phyloP scores from a whole-genome alignment of 805 yeast genomes.

The Yarrowia keelungensis region DNA sequence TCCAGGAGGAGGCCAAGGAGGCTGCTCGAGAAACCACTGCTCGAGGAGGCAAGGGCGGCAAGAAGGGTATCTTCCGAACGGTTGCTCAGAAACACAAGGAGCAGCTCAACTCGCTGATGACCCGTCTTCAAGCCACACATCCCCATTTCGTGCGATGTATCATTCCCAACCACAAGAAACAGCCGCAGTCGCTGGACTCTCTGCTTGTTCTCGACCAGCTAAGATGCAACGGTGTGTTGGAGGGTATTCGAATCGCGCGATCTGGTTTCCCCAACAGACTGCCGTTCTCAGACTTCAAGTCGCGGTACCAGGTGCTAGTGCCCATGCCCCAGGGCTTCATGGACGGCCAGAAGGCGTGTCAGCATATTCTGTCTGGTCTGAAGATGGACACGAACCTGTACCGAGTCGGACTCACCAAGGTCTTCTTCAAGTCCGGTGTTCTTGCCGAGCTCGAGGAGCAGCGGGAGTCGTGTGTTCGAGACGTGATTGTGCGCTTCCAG shows the following conservation, averaged over 20 bases:
- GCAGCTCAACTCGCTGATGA: conserved; percentile 75
- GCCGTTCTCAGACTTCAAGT: conserved; percentile 78
- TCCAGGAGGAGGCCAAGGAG: conserved; percentile 51
- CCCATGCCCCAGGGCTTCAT: conserved; percentile 53
- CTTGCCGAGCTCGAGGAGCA: conserved; percentile 77
- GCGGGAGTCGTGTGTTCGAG: conserved; percentile 69
- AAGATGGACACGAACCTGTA: conserved; percentile 65
- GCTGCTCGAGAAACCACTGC: conserved; percentile 45
- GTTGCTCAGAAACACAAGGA: conserved; percentile 90
- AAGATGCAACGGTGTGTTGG: conserved; percentile 96
- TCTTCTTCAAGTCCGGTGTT: conserved; percentile 79
- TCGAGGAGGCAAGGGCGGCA: conserved; percentile 47
- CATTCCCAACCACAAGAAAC: conserved; percentile 81
- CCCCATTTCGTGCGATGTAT: conserved; percentile 98
- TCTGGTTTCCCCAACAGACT: conserved; percentile 96
- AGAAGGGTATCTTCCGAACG: conserved; percentile 65
- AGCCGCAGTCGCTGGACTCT: conserved; percentile 74
- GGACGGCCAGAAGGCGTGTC: conserved; percentile 71
- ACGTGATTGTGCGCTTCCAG: conserved; percentile 66
- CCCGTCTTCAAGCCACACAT: conserved; percentile 75
- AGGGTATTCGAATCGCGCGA: conserved; percentile 96
- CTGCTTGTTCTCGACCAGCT: conserved; percentile 83
- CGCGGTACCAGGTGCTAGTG: conserved; percentile 74
- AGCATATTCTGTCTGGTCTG: conserved; percentile 67
- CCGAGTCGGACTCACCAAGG: conserved; percentile 73